These are phyloP conservation scores for sorghum (Sorghum bicolor) DNA, from an alignment of 176 grass and related monocot species.

Conservation along the genomic window Sorghum_bicolor_NCBIv3 NC_012870.2:70629001-70629500, in stretches of 20 bases:
- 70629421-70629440: not conserved
- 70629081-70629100: not conserved
- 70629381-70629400: not conserved
- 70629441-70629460: slow-evolving; percentile 29
- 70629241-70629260: not conserved
- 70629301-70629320: not conserved
- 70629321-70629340: not conserved
- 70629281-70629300: not conserved
- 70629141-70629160: not conserved
- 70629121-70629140: not conserved
- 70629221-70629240: not conserved
- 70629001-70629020: no score
- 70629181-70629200: not conserved
- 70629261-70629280: no score
- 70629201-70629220: not conserved
- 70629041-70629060: not conserved
- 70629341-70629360: not conserved
- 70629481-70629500: not conserved
- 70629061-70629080: no score
- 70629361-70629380: not conserved
- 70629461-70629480: not conserved
- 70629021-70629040: no score
- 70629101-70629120: not conserved
- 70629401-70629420: no score
- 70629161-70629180: not conserved